Evolutionary conservation across 2,329 filamentous ascomycete species (phyloP), one percentile per base, ranked within the genome.

Genomic region (Phoma sp.): DNA sequence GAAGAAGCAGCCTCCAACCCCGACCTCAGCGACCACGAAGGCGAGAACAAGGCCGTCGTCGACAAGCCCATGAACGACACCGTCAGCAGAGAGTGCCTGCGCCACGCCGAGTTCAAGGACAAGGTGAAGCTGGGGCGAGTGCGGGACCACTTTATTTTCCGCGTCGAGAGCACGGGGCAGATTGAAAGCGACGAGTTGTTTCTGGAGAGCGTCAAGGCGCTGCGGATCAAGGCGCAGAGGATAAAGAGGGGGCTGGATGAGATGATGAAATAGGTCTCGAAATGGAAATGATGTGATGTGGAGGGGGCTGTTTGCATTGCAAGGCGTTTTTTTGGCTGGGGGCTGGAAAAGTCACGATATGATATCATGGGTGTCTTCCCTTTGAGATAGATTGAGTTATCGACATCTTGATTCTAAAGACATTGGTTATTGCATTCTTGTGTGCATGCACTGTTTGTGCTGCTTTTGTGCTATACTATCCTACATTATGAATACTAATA

Each of bases 121-220:
- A 99, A 97, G 81, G 95, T 99, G 60, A 93, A 92, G 81, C 85
- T 99, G 26, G 95, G 95, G 36, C 84, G 96, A 48, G 81, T 92
- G 66, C 83, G 92, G 61, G 95, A 99, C 75, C 96, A 99, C 79
- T 99, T 99, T 76, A 98, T 99, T 76, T 99, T 95, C 82, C 89
- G 87, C 48, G 84, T 99, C 29, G 95, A 99, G 81, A 97, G 93
- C 80, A 89, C 92, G 0, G 96, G 95, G 5, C 95, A 99, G 78
- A 96, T 92, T 81, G 88, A 95, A 54, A 96, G 92, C 71, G 93
- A 98, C 68, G 88, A 92, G 76, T 82, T 99, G 61, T 98, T 99
- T 80, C 77, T 99, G 51, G 92, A 98, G 78, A 87, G 91, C 23
- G 84, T 99, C 43, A 90, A 89, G 78, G 81, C 92, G 64, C 78